A percentile compares a stretch with the other conserved stretches of the same genome.
Evolutionary conservation across 1,284 basidiomycete genomes (phyloP).

Genomic region (Ganoderma lucidum): DNA sequence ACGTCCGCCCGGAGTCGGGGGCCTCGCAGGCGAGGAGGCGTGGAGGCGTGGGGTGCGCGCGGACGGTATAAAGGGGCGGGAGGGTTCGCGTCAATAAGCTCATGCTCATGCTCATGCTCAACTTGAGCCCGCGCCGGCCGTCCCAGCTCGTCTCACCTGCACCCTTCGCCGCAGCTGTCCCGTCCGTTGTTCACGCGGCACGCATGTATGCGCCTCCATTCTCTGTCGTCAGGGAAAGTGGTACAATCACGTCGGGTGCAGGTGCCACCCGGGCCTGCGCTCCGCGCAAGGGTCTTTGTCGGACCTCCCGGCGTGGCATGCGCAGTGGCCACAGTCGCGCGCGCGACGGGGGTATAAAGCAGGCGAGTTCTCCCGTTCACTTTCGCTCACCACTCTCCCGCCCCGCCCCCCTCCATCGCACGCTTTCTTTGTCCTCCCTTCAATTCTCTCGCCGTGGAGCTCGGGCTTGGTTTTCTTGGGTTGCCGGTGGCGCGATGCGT

Average conservation of each 20-base stretch:
- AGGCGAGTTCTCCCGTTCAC: neutral
- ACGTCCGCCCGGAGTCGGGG: neutral
- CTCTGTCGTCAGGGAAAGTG: neutral
- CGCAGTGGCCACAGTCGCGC: neutral
- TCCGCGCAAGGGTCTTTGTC: conserved; percentile 3
- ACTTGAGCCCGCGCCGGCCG: neutral
- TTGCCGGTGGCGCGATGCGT: neutral
- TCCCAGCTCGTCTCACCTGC: neutral
- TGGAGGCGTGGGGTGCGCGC: neutral
- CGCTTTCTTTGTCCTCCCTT: neutral
- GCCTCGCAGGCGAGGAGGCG: too few species aligned
- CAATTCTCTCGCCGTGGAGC: neutral
- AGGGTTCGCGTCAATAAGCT: neutral
- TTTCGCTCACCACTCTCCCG: neutral
- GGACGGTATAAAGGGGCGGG: neutral
- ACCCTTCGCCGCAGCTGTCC: neutral
- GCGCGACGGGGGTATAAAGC: neutral
- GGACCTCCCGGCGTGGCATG: neutral
- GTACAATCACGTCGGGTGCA: neutral
- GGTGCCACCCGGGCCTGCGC: neutral
- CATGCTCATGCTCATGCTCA: neutral
- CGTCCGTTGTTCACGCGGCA: neutral
- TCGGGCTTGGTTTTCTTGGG: neutral
- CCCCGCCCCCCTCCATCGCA: neutral
- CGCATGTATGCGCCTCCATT: neutral